phyloP scores from a whole-genome alignment of 176 grass and related monocot genomes.

The Microstegium vimineum region DNA sequence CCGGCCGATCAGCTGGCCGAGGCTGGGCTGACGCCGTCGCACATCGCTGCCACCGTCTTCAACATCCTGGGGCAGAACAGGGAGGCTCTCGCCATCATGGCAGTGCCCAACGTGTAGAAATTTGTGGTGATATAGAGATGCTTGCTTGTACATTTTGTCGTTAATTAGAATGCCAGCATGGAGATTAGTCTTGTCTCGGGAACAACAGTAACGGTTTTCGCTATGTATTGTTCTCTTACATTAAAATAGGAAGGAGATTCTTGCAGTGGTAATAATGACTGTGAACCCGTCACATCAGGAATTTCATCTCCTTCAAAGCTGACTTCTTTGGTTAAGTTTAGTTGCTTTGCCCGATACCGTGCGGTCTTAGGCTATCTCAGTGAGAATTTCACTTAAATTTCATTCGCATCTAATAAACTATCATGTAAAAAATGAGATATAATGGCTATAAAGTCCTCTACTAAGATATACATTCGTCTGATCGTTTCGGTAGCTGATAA shows the following conservation, averaged over 20 bases:
- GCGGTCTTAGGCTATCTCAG: no score
- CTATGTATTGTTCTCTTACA: constrained; percentile 5
- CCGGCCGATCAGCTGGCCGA: constrained; percentile 83
- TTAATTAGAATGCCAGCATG: background rate
- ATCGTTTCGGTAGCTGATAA: no score
- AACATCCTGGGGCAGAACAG: constrained; percentile 86
- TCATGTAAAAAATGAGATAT: no score
- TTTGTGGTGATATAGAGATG: background rate
- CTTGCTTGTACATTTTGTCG: constrained; percentile 25
- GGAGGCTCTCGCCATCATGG: constrained; percentile 84
- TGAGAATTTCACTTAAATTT: no score
- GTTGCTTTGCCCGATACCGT: no score
- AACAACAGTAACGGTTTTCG: background rate
- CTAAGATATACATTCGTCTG: no score
- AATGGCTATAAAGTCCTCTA: no score
- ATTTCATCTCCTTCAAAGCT: no score
- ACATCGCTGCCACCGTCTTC: constrained; percentile 93
- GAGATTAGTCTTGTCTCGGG: constrained; percentile 16
- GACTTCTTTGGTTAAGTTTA: no score
- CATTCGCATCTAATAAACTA: no score
- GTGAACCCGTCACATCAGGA: no score
- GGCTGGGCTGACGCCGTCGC: constrained; percentile 82
- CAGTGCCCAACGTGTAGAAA: constrained; percentile 34
- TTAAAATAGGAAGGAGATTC: background rate
- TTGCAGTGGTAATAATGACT: background rate